A percentile compares a stretch with the other conserved stretches of the same genome.
Evolutionary conservation across 208 protist species (phyloP).

Genomic region (Acanthamoeba divionensis): DNA sequence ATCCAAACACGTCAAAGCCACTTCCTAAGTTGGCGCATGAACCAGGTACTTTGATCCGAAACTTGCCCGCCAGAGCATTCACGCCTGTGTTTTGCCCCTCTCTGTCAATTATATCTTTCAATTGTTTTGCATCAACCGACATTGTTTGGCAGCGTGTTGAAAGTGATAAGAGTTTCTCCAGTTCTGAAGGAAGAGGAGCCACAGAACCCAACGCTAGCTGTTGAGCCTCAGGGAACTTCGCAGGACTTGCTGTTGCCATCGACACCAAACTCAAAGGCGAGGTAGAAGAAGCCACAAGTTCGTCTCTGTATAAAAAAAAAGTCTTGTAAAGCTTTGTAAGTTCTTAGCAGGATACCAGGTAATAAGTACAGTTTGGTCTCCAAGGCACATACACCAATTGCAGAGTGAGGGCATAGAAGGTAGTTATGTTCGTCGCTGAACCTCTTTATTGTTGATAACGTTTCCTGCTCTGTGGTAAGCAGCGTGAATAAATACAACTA

Average conservation of each 20-base stretch:
- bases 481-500: background rate
- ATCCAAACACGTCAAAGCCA: slow-evolving; percentile 34
- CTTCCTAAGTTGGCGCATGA: slow-evolving; percentile 40
- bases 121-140: background rate
- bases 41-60: background rate
- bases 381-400: background rate
- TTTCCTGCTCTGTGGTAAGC: background rate
- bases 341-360: too few relatives aligned
- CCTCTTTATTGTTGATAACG: background rate
- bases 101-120: slow-evolving; percentile 35
- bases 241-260: slow-evolving; percentile 23
- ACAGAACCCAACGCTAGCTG: slow-evolving; percentile 5
- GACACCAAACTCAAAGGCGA: background rate
- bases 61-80: too few relatives aligned
- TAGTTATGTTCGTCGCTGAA: background rate
- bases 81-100: too few relatives aligned
- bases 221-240: slow-evolving; percentile 26
- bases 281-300: too few relatives aligned
- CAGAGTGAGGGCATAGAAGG: slow-evolving; percentile 38
- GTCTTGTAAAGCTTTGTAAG: too few relatives aligned
- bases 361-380: too few relatives aligned
- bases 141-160: slow-evolving; percentile 15
- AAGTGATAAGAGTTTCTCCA: slow-evolving; percentile 26
- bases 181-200: background rate
- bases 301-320: too few relatives aligned